Conservation (phyloP, 2,329 filamentous ascomycete genomes). For the Cordyceps cicadae region DNA sequence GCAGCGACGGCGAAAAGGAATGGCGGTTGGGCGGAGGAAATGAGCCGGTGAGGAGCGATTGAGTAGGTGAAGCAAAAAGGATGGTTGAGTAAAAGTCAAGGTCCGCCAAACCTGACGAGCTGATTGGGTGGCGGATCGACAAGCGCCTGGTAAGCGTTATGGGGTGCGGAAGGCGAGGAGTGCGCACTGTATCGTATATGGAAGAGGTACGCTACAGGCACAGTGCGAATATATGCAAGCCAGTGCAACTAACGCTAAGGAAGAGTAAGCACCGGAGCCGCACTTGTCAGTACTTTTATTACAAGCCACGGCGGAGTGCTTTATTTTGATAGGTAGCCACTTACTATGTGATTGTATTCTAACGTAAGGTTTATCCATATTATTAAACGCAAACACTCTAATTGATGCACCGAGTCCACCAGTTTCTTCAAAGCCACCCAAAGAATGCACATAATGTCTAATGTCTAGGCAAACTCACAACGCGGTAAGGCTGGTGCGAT, state of each 20-base stretch:
- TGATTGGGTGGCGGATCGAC: conserved; percentile 8
- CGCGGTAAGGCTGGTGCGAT: too few species aligned
- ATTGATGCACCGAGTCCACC: too few species aligned
- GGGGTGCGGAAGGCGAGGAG: background rate
- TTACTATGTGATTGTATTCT: too few species aligned
- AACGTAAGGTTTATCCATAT: too few species aligned
- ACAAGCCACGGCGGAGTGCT: too few species aligned
- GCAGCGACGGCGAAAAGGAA: background rate
- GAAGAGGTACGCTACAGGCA: background rate
- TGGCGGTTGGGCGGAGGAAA: background rate
- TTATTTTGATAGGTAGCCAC: too few species aligned
- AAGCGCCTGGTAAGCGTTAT: background rate
- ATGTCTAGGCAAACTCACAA: too few species aligned
- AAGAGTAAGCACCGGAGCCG: too few species aligned
- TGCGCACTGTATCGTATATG: background rate
- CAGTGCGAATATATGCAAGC: background rate
- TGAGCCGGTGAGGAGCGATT: background rate
- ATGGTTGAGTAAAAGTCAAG: background rate
- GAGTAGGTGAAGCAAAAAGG: conserved; percentile 5
- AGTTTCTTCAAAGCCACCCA: too few species aligned
- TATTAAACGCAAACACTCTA: too few species aligned
- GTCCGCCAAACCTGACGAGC: conserved; percentile 6
- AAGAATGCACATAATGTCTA: too few species aligned
- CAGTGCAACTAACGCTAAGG: background rate
- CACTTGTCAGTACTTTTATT: too few species aligned